Conservation (phyloP, 495 filamentous ascomycete genomes). For the Lichina pygmaea region DNA sequence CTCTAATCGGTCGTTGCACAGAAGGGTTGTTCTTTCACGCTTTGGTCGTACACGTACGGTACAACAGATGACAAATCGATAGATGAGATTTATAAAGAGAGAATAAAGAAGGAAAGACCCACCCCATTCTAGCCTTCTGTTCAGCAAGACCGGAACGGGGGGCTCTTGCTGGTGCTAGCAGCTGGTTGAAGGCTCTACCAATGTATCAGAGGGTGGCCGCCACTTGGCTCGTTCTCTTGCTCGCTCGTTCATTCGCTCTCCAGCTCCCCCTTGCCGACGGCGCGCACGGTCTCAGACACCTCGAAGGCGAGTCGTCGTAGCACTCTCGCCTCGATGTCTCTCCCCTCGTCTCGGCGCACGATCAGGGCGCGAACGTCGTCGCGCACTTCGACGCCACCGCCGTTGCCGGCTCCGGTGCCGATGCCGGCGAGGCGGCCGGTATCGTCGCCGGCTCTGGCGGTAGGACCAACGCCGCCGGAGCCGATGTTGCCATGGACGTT, state of each 20-base stretch:
- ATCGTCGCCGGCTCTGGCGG: not conserved
- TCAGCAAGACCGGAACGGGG: too few relatives aligned
- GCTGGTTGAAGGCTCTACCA: too few relatives aligned
- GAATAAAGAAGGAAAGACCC: too few relatives aligned
- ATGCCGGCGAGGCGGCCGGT: not conserved
- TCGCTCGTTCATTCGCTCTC: not conserved
- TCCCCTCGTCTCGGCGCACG: not conserved
- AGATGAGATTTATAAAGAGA: too few relatives aligned
- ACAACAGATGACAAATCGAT: too few relatives aligned
- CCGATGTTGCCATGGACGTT: not conserved
- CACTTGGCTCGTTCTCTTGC: too few relatives aligned
- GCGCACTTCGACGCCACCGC: not conserved
- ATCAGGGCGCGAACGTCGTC: constrained; percentile 1
- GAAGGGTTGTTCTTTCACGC: too few relatives aligned
- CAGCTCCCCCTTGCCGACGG: not conserved
- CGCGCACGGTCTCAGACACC: constrained; percentile 1
- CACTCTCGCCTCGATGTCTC: constrained; percentile 5
- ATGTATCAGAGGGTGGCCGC: too few relatives aligned
- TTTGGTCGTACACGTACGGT: too few relatives aligned
- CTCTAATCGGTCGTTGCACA: too few relatives aligned
- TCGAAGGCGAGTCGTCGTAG: constrained; percentile 3
- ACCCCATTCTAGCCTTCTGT: too few relatives aligned
- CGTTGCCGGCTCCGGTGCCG: not conserved
- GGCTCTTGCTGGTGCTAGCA: too few relatives aligned
- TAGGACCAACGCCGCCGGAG: not conserved